phyloP scores from a whole-genome alignment of 805 yeast species.

The Naumovozyma dairenensis region DNA sequence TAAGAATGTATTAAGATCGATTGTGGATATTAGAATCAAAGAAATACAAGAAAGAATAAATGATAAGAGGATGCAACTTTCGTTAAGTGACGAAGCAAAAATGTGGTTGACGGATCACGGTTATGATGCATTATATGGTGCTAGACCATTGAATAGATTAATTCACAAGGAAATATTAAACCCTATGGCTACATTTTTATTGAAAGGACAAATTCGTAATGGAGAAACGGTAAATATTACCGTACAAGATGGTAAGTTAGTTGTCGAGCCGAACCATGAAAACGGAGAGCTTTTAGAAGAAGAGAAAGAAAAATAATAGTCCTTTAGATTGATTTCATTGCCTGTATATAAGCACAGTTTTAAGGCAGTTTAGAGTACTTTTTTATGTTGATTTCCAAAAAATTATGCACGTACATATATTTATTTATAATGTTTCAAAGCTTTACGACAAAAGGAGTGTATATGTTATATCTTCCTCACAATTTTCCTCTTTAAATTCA shows the following conservation, averaged over 20 bases:
- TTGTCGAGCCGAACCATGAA: slow-evolving; percentile 39
- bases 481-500: no score
- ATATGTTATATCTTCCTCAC: no score
- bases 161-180: slow-evolving; percentile 77
- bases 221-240: slow-evolving; percentile 46
- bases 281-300: slow-evolving; percentile 24
- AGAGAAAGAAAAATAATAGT: slow-evolving; percentile 14
- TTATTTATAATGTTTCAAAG: background rate
- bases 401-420: slow-evolving; percentile 3
- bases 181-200: slow-evolving; percentile 72
- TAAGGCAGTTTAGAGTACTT: no score
- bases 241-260: slow-evolving; percentile 36
- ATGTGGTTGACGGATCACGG: slow-evolving; percentile 76
- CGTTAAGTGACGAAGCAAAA: slow-evolving; percentile 54
- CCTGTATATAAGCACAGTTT: no score
- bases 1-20: slow-evolving; percentile 59
- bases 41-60: slow-evolving; percentile 73
- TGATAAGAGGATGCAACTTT: slow-evolving; percentile 64
- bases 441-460: no score
- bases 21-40: slow-evolving; percentile 72
- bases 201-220: slow-evolving; percentile 64
- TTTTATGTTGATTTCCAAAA: no score
- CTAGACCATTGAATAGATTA: slow-evolving; percentile 89
- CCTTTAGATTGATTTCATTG: no score
- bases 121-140: slow-evolving; percentile 88